Evolutionary conservation across 2,329 filamentous ascomycete species (phyloP), one percentile per base, ranked within the genome.

Genomic region (Pseudogymnoascus sp.): DNA sequence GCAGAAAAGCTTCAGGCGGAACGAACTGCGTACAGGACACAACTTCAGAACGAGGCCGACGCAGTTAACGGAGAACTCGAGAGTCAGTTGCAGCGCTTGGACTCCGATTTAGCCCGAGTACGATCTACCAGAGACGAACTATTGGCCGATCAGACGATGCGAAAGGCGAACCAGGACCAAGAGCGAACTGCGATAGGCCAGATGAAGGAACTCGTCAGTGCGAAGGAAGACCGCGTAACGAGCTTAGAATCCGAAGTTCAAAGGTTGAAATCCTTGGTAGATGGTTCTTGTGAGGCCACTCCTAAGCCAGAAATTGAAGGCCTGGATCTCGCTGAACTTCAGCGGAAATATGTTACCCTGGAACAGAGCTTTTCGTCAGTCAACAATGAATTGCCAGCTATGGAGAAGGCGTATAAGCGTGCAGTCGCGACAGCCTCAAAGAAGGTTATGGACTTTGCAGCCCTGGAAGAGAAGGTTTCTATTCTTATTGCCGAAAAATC

Each of bases 321-420:
- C 2, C 71, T 94, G 58, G 78, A 85, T 1, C 70, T 81, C 0
- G 90, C 94, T 30, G 87, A 94, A 62, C 77, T 97, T 59, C 86
- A 86, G 33, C 77, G 81, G 60, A 91, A 88, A 72, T 88, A 92
- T 68, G 80, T 82, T 62, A 89, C 87, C 66, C 76, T 97, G 57
- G 86, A 92, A 69, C 86, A 84, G 66, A 89, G 96, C 71, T 93
- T 92, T 70, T 81, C 86, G 43, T 85, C 94, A 59, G 87, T 99
- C 65, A 92, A 91, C 69, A 87, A 87, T 65, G 94, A 99, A 74
- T 75, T 99, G 61, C 87, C 90, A 2, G 90, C 91, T 0, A 90
- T 99, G 78, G 92, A 96, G 72, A 86, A 86, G 59, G 93, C 93
- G 0, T 97, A 92, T 79, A 96, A 89, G 74, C 93, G 92, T 74